Base-by-base conservation (phyloP, 1,284 basidiomycete species). In the Ceratobasidium sp. region DNA sequence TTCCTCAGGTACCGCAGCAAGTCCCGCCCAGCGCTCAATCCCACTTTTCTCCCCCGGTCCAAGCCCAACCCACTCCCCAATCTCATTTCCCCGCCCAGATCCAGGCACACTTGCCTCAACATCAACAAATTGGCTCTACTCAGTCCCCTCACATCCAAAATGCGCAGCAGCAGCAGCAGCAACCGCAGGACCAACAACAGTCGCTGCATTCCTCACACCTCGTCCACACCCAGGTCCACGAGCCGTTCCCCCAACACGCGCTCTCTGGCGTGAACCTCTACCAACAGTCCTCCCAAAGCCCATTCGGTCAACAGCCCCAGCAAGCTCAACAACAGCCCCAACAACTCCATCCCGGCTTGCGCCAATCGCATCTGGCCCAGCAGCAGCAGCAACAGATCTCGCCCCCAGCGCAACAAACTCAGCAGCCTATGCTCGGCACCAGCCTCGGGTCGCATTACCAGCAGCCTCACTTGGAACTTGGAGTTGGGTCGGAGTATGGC, bases 181-280 rank as follows among this genome's bases (percentile, higher is more conserved):
- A 67, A 32, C 25, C 25, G 25, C 37, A 29, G 8, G 49, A 51
- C 49, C 40, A 68, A 69, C 67, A 25, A 22, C 65, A 62, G 32
- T 7, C 65, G 5, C 49, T 56, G 51, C 69, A 71, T 43, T 3
- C 61, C 15, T 44, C 61, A 34, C 57, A 49, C 54, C 69, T 64
- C 37, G 61, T 71, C 52, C 69, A 71, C 29, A 71, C 69, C n/a
- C 56, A 64, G 25, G 61, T 88, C 83, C 87, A 86, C 76, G 87
- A 86, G 80, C 85, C 85, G 7, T 82, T 86, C 8, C 86, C 88
- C 52, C 88, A 87, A 78, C 89, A 88, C 66, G 79, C 81, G 29
- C 83, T 83, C 11, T 56, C 44, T 3, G 69, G 69, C 25, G 69
- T 71, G 22, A 56, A 56, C 9, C 69, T 71, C 7, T 71, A 71